phyloP scores from a whole-genome alignment of 148 eudicot species.

The Euryodendron excelsum region DNA sequence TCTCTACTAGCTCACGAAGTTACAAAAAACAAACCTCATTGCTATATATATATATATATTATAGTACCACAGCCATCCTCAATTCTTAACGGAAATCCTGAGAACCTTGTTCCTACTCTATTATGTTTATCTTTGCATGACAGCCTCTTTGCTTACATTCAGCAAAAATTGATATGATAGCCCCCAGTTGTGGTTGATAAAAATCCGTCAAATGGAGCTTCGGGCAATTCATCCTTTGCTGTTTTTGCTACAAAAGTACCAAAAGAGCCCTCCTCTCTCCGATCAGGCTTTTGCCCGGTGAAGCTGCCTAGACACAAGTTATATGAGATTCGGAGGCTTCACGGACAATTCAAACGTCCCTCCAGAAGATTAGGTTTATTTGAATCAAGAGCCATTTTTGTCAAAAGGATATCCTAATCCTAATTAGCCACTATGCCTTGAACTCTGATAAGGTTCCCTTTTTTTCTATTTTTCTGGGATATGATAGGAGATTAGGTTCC shows the following conservation, averaged over 20 bases:
- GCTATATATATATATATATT: too few relatives aligned
- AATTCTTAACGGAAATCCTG: neutral
- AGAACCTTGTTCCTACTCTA: neutral
- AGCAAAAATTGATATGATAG: neutral
- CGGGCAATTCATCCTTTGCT: neutral
- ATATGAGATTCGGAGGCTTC: slow-evolving; percentile 16
- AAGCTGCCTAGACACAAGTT: neutral
- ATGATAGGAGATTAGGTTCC: neutral
- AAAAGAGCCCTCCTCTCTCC: too few relatives aligned
- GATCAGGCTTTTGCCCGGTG: neutral
- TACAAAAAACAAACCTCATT: too few relatives aligned
- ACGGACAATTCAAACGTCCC: neutral
- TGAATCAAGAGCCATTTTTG: neutral
- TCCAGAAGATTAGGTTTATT: neutral
- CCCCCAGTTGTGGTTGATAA: neutral
- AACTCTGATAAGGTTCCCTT: neutral
- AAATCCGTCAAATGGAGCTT: neutral
- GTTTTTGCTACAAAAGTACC: neutral
- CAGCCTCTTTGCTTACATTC: slow-evolving; percentile 6
- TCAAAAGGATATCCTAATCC: neutral
- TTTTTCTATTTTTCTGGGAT: neutral
- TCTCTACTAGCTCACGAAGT: too few relatives aligned
- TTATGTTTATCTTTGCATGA: neutral
- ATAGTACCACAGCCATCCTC: too few relatives aligned
- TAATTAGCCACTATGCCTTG: neutral